These are phyloP conservation scores for Thoreauomyces humboldtii DNA, from an alignment of 192 early-diverging fungal genomes.

Conservation along the genomic window DNA sequence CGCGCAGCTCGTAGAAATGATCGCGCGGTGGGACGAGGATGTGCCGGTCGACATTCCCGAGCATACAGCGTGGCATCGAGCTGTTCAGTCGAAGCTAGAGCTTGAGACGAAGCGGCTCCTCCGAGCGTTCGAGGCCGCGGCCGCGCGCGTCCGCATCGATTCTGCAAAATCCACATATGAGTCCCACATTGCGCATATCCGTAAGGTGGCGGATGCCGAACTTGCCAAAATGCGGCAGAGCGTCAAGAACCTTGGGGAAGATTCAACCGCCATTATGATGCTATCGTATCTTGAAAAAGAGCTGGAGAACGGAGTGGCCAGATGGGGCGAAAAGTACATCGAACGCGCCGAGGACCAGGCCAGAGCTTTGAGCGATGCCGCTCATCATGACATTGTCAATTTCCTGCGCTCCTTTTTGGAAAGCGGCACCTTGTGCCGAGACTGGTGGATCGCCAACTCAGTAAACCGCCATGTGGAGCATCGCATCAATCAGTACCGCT, in stretches of 20 bases:
- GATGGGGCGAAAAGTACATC: not conserved
- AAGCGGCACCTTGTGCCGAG: not conserved
- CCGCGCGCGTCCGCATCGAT: not conserved
- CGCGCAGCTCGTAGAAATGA: conserved; percentile 10
- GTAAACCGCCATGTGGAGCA: not conserved
- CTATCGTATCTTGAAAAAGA: conserved; percentile 10
- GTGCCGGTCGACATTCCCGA: conserved; percentile 24
- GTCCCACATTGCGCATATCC: not conserved
- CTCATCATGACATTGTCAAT: not conserved
- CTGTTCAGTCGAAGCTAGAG: conserved; percentile 25
- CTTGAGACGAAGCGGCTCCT: conserved; percentile 18
- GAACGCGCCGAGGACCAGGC: conserved; percentile 6
- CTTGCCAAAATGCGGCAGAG: not conserved
- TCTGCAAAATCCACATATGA: not conserved
- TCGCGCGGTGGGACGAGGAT: conserved; percentile 6
- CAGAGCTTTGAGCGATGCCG: not conserved
- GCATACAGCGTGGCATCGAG: conserved; percentile 23
- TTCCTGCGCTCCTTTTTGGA: not conserved
- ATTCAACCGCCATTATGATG: conserved; percentile 7
- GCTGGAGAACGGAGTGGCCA: not conserved
- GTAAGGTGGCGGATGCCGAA: not conserved
- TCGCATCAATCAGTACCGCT: not conserved
- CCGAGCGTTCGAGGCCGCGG: not conserved
- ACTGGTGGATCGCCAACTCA: conserved; percentile 11
- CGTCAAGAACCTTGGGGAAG: conserved; percentile 16